A percentile compares a stretch with the other conserved stretches of the same genome.
phyloP scores from a whole-genome alignment of 2,329 filamentous ascomycete genomes.

The Mycosphaerella sp. region DNA sequence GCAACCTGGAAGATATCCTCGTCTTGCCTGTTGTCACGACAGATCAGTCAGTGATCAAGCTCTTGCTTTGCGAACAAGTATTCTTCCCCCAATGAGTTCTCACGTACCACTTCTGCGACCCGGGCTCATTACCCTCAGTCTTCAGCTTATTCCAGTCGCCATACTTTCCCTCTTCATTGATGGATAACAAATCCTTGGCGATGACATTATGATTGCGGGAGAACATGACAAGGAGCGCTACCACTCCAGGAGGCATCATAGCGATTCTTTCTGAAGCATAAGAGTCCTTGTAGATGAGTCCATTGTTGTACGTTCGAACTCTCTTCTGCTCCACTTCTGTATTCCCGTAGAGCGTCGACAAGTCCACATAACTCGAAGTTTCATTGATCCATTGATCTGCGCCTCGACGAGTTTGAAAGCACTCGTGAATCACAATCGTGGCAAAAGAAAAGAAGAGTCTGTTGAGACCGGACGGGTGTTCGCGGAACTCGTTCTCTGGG shows the following conservation, averaged over 20 bases:
- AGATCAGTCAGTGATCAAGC: background rate
- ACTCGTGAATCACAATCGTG: constrained; percentile 46
- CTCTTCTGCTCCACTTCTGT: constrained; percentile 39
- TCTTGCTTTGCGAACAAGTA: background rate
- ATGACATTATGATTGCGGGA: constrained; percentile 45
- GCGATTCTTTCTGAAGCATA: constrained; percentile 44
- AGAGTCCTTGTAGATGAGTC: constrained; percentile 41
- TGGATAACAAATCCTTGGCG: constrained; percentile 36
- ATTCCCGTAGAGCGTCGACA: constrained; percentile 45
- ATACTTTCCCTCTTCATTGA: constrained; percentile 44
- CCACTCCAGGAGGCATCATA: constrained; percentile 45
- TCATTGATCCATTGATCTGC: constrained; percentile 42
- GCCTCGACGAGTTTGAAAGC: constrained; percentile 40
- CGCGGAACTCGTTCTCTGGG: constrained; percentile 35
- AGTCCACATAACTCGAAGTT: constrained; percentile 45
- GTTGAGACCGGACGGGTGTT: constrained; percentile 43
- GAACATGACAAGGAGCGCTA: constrained; percentile 41
- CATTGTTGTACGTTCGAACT: constrained; percentile 42
- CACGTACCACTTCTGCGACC: constrained; percentile 34
- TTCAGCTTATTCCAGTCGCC: constrained; percentile 37
- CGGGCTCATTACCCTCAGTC: constrained; percentile 27
- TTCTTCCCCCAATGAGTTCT: background rate
- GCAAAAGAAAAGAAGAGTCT: constrained; percentile 46
- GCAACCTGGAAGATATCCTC: constrained; percentile 45
- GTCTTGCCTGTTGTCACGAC: constrained; percentile 35